Evolutionary conservation across 306 rosid genomes (phyloP), one percentile per base, ranked within the genome.

Genomic region (Carpinus fangiana): DNA sequence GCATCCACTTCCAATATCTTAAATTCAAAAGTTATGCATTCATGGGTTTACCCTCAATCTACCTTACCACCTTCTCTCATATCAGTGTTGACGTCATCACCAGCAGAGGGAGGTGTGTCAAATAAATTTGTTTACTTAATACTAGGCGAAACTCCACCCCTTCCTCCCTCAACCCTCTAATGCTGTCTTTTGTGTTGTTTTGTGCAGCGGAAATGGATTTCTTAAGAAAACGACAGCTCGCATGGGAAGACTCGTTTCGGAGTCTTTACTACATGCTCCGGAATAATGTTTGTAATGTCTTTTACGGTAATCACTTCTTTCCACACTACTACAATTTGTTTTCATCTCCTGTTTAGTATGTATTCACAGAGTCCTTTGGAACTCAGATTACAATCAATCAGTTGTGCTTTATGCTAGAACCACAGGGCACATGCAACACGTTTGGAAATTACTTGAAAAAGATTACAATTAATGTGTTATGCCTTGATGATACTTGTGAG

Each of bases 1-100:
- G 47, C 77, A 47, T 51, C 80, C 14, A 79, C 80, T 83, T 86
- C 88, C 8, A 75, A 83, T 56, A 83, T 75, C 26, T 73, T 79
- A 12, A 69, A 61, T 61, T 73, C 84, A 65, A 78, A 81, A 69
- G 80, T 75, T 54, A 78, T 94, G 80, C 93, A 90, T 81, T 92
- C 98, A 45, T 94, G 98, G 98, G 81, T 91, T 86, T 88, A 94
- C 79, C 98, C 98, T 60, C 99, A 96, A 83, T 90, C 97, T 65
- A 76, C 89, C 74, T 83, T 96, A 38, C 97, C 97, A 12, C 73
- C 92, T 72, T 87, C 99, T 73, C 75, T 93, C 74, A 83, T 96
- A 77, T 88, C 93, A 69, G 80, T 85, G 28, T 82, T 96, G 88
- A 89, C 86, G 82, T 91, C 98, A 56, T 84, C 92, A 70, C 77